A percentile compares a stretch with the other conserved stretches of the same genome.
phyloP scores from a whole-genome alignment of 1,139 yeast species.

The Hansenula lynferdii region DNA sequence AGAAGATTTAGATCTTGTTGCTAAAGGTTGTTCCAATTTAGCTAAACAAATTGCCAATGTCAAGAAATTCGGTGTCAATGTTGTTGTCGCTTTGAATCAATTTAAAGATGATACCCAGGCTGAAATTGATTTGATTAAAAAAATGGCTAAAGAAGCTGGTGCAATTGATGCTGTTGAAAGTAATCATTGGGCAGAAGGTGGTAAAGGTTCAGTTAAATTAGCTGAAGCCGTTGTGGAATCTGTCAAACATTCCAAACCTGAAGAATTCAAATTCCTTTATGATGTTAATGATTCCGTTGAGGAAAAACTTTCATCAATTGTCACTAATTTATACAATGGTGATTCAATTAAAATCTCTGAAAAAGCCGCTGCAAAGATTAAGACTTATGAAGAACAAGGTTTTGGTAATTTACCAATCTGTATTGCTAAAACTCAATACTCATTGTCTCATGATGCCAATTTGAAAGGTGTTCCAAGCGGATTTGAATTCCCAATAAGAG shows the following conservation, averaged over 20 bases:
- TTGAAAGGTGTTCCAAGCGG: slow-evolving; percentile 80
- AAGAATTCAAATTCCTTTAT: slow-evolving; percentile 52
- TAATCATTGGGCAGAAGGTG: slow-evolving; percentile 82
- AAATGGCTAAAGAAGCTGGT: slow-evolving; percentile 65
- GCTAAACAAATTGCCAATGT: slow-evolving; percentile 74
- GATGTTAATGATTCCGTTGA: slow-evolving; percentile 57
- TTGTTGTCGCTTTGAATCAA: slow-evolving; percentile 74
- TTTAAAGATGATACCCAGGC: slow-evolving; percentile 68
- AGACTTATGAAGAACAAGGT: slow-evolving; percentile 63
- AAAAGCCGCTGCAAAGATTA: slow-evolving; percentile 62
- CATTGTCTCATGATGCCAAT: slow-evolving; percentile 76
- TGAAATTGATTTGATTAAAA: slow-evolving; percentile 58
- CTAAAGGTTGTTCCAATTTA: slow-evolving; percentile 64
- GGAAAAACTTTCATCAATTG: slow-evolving; percentile 58
- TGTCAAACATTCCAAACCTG: slow-evolving; percentile 31
- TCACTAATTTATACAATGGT: slow-evolving; percentile 76
- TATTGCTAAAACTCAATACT: slow-evolving; percentile 81
- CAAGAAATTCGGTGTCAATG: slow-evolving; percentile 68
- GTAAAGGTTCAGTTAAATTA: slow-evolving; percentile 63
- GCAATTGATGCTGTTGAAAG: slow-evolving; percentile 72
- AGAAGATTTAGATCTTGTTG: slow-evolving; percentile 62
- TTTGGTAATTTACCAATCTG: slow-evolving; percentile 74
- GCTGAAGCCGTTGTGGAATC: slow-evolving; percentile 70
- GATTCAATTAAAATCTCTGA: slow-evolving; percentile 61
- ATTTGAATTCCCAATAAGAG: slow-evolving; percentile 75